Evolutionary conservation across 2,329 filamentous ascomycete genomes (phyloP).

Genomic region (Elsinoe fawcettii): DNA sequence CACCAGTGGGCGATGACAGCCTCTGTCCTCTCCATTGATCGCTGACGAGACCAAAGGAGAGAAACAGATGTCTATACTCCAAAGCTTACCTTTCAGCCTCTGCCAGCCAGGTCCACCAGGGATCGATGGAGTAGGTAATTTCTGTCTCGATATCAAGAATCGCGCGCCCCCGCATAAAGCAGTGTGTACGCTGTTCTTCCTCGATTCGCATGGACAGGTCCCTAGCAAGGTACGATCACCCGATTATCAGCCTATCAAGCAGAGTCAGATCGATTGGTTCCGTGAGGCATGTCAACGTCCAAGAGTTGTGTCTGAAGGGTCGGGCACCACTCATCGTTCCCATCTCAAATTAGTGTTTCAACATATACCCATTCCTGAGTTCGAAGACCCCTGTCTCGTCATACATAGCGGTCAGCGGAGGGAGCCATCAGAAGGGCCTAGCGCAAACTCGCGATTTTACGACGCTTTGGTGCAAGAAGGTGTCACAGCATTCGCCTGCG

Average conservation of each 20-base stretch:
- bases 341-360: constrained; percentile 97
- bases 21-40: no score
- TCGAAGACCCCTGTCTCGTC: constrained; percentile 53
- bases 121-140: constrained; percentile 88
- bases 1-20: no score
- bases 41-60: constrained; percentile 55
- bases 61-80: constrained; percentile 75
- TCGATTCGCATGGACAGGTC: constrained; percentile 88
- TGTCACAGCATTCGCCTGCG: constrained; percentile 79
- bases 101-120: constrained; percentile 72
- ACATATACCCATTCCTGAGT: constrained; percentile 92
- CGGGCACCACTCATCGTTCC: no score
- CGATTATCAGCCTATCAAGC: constrained; percentile 98
- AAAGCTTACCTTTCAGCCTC: constrained; percentile 81
- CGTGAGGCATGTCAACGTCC: constrained; percentile 54
- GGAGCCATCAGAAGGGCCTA: constrained; percentile 82
- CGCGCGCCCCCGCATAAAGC: constrained; percentile 74
- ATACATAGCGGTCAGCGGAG: constrained; percentile 61
- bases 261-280: constrained; percentile 93
- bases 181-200: constrained; percentile 84
- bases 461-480: constrained; percentile 81
- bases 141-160: constrained; percentile 81
- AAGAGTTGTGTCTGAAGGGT: constrained; percentile 88
- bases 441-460: constrained; percentile 86
- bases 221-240: constrained; percentile 79